Evolutionary conservation across 192 early-diverging fungal genomes (phyloP), one percentile per base, ranked within the genome.

Genomic region (Chytriomyces hyalinus): DNA sequence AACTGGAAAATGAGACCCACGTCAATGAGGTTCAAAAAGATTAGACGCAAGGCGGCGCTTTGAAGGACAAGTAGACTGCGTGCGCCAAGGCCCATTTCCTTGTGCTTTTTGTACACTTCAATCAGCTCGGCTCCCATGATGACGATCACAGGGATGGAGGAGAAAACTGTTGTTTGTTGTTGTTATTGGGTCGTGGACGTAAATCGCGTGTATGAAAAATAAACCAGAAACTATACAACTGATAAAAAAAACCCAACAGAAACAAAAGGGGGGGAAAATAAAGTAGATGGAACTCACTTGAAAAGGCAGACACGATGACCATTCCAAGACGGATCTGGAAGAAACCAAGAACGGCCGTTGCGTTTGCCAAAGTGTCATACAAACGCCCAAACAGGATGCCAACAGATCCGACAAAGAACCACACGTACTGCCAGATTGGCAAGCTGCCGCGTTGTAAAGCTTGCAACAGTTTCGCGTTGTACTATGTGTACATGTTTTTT

Each of bases 1-100:
- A 73, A 73, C 22, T 43, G 9, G 57, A 67, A 73, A 5, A 73
- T 28, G 15, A 73, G 28, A n/a, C 71, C 71, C 10, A 73, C 11
- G 71, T 73, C 71, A 43, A 73, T 73, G 20, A 73, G 71, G 60
- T 73, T 73, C 22, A 73, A 20, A 36, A 73, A 73, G 20, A 73
- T 60, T 13, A 73, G 64, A 73, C 71, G 71, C 5, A 59, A 6
- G n/a, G 53, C 59, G 2, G 71, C 10, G 13, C 65, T 57, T 26
- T 51, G 57, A 63, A 73, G 71, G 20, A 73, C 53, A 13, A 73
- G 0, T 0, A 36, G 36, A 2, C 36, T 36, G 4, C 36, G 36
- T 36, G 36, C 64, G 11, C n/a, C n/a, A 1, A 46, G 36, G 50
- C 47, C 47, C 47, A 49, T 73, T 13, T 24, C 17, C 36, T 73